Evolutionary conservation across 2,329 filamentous ascomycete genomes (phyloP).

Genomic region (Fusarium mangiferae): DNA sequence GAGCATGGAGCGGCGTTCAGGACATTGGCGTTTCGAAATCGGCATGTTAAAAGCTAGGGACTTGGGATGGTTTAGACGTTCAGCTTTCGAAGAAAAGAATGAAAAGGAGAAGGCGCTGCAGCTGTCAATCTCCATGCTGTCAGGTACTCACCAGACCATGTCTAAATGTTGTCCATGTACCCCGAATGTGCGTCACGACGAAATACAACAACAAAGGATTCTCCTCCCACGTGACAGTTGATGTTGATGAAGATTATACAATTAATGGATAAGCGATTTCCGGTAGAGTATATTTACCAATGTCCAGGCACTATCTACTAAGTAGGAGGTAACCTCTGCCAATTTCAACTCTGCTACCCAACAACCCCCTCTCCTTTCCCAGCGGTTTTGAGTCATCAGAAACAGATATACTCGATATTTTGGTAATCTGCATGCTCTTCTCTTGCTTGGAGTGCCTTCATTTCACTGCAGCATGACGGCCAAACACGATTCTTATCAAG

Average conservation of each 20-base stretch:
- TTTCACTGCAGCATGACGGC: not conserved
- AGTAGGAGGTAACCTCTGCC: not conserved
- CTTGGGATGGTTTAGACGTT: constrained; percentile 29
- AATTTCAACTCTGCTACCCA: not conserved
- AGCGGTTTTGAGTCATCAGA: not conserved
- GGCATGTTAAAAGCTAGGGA: constrained; percentile 39
- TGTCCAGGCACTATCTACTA: not conserved
- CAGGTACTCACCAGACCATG: constrained; percentile 25
- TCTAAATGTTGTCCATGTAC: constrained; percentile 35
- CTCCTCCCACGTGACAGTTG: constrained; percentile 15
- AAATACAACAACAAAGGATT: not conserved
- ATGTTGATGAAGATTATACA: constrained; percentile 39
- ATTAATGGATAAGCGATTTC: constrained; percentile 3
- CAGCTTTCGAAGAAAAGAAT: constrained; percentile 31
- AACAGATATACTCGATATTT: not conserved
- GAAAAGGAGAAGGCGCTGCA: constrained; percentile 30
- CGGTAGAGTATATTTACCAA: not conserved
- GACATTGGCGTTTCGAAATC: constrained; percentile 45
- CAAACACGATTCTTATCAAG: not conserved
- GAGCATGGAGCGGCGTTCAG: constrained; percentile 46
- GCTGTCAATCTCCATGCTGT: constrained; percentile 29
- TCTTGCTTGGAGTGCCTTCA: not conserved
- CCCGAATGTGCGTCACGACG: constrained; percentile 18
- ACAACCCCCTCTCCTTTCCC: not conserved
- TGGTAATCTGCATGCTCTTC: not conserved